Conservation (phyloP, 2,329 filamentous ascomycete genomes). For the Colletotrichum orchidophilum region DNA sequence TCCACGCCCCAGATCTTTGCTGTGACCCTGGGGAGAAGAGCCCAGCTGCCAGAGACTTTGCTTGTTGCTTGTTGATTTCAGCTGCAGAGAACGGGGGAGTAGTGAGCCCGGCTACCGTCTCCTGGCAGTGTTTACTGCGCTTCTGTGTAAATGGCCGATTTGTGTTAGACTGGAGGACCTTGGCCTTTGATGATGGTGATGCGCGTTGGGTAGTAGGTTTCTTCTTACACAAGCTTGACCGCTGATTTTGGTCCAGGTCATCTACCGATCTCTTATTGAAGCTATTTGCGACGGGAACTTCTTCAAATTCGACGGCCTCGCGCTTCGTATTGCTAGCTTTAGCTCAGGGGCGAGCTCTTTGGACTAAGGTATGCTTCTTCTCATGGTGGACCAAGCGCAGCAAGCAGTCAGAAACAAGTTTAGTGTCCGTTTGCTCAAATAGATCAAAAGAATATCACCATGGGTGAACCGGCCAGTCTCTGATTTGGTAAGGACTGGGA, state of each 20-base stretch:
- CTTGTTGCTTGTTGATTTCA: not conserved
- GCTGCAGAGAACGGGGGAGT: constrained; percentile 4
- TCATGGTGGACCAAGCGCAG: not conserved
- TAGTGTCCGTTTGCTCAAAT: not conserved
- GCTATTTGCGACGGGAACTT: not conserved
- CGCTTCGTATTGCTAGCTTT: not conserved
- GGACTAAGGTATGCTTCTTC: not conserved
- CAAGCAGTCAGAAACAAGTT: not conserved
- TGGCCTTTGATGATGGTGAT: no score
- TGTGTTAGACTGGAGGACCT: not conserved
- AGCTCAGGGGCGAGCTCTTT: not conserved
- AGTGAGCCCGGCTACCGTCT: not conserved
- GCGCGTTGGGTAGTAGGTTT: not conserved
- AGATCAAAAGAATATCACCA: not conserved
- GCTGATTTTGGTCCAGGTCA: not conserved
- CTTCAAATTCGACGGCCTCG: not conserved
- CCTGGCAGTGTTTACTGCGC: not conserved
- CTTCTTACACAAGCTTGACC: not conserved
- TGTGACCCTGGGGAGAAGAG: constrained; percentile 6
- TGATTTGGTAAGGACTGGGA: no score
- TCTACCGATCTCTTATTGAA: not conserved
- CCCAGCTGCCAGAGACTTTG: not conserved
- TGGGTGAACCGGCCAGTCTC: no score
- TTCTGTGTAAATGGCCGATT: not conserved
- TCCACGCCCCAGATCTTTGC: constrained; percentile 33